Base-by-base conservation (phyloP, 2,329 filamentous ascomycete species). In the Myotisia sp. region DNA sequence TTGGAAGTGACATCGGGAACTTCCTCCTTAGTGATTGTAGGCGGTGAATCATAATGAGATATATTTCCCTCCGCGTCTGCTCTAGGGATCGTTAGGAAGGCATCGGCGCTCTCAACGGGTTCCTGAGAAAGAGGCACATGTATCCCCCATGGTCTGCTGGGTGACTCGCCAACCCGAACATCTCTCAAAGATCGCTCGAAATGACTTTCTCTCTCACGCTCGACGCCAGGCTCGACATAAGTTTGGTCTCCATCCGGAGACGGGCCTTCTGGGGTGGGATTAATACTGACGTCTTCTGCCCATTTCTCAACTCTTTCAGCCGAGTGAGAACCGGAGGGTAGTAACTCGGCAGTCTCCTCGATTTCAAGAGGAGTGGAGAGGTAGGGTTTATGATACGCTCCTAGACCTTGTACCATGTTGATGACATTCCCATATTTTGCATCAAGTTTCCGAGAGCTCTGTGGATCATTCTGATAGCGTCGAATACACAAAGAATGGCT, bases 401-500 rank as follows among this genome's bases (percentile, higher is more conserved):
- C 82, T 24, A 95, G 65, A 6, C 84, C 84, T 54, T 90, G 79
- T 41, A 95, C 92, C 87, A 95, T 94, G 59, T 74, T 92, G 46
- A 83, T 84, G 27, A 94, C 64, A 53, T 79, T 87, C 44, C 84
- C 85, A 53, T 94, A 95, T 56, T 94, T 95, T 42, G 83, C 83
- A 54, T 95, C 87, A 36, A 95, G 67, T 57, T 92, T 82, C 44
- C 76, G 75, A 50, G 92, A 81, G 49, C 86, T 81, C 42, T 80
- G 72, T 47, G 87, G 79, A 49, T 86, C 87, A 55, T 74, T 79
- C 58, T 92, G 83, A 53, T 93, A 93, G 37, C 86, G 74, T 50
- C 81, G 77, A 40, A 95, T 76, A 55, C 87, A 95, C 28, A 94
- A 73, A 53, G 92, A 84, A 58, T 95, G 87, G 53, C 85, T 94